These are phyloP conservation scores for Cajanus cajan DNA, from an alignment of 306 rosid species.

Conservation along the genomic window DNA sequence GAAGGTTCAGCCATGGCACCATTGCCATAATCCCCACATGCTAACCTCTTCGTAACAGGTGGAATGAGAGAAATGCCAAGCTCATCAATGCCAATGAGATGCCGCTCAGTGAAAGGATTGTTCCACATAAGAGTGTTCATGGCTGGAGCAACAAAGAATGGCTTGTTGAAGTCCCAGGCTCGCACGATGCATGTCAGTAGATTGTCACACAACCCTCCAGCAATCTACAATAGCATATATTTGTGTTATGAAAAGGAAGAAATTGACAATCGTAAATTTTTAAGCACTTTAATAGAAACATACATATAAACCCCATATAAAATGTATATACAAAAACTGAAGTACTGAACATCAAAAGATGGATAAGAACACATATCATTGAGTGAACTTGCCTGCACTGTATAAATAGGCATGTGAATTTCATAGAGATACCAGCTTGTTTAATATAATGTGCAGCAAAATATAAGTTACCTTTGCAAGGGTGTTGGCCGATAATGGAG, in stretches of 20 bases:
- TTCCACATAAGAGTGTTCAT: conserved; percentile 97
- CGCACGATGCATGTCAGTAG: conserved; percentile 82
- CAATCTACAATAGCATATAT: conserved; percentile 58
- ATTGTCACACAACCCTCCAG: conserved; percentile 94
- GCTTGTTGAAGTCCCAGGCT: conserved; percentile 96
- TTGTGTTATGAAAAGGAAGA: background rate
- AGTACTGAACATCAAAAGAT: background rate
- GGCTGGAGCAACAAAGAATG: conserved; percentile 91
- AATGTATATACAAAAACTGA: conserved; percentile 10
- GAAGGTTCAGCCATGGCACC: conserved; percentile 99
- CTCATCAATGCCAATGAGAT: conserved; percentile 77
- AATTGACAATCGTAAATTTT: background rate
- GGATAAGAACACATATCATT: background rate
- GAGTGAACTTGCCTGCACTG: background rate
- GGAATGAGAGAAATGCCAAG: conserved; percentile 90
- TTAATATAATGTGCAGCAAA: background rate
- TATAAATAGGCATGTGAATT: background rate
- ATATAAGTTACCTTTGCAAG: conserved; percentile 77
- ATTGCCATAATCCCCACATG: conserved; percentile 85
- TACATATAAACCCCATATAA: background rate
- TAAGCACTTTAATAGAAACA: conserved; percentile 4
- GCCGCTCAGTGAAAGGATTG: conserved; percentile 92
- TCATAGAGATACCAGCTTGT: background rate
- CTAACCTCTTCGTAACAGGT: conserved; percentile 73
- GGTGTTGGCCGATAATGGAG: conserved; percentile 95